Evolutionary conservation across 345 rosid genomes (phyloP).

Genomic region (Lepidium didymum): DNA sequence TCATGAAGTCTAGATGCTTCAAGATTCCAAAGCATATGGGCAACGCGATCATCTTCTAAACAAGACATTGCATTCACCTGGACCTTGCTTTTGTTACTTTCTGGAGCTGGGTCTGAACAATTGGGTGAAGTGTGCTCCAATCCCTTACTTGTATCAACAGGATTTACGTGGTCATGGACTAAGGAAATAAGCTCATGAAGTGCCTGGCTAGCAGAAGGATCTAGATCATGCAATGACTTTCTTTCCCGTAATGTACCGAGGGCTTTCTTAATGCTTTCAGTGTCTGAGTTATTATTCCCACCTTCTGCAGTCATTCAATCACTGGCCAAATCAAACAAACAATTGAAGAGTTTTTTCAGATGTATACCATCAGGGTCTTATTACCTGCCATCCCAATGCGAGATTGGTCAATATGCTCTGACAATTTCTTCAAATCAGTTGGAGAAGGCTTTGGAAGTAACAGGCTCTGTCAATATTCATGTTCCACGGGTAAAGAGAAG

Average conservation of each 20-base stretch:
- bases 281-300: constrained; percentile 20
- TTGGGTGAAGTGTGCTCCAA: constrained; percentile 28
- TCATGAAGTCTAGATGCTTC: constrained; percentile 45
- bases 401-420: constrained; percentile 17
- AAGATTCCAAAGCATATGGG: constrained; percentile 58
- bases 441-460: constrained; percentile 9
- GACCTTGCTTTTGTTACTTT: constrained; percentile 20
- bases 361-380: neutral
- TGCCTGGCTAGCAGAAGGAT: constrained; percentile 42
- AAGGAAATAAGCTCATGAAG: constrained; percentile 70
- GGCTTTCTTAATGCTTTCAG: constrained; percentile 23
- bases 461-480: constrained; percentile 27
- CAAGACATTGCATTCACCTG: constrained; percentile 19
- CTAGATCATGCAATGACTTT: constrained; percentile 39
- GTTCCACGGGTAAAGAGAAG: neutral
- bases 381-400: constrained; percentile 22
- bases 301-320: constrained; percentile 29
- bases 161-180: constrained; percentile 58
- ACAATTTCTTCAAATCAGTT: neutral
- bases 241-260: constrained; percentile 22
- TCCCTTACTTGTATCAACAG: constrained; percentile 31
- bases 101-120: constrained; percentile 24
- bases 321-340: neutral
- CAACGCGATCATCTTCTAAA: constrained; percentile 67
- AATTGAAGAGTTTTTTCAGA: neutral